Conservation (phyloP, 805 yeast species). For the Suhomyces xylopsoci region DNA sequence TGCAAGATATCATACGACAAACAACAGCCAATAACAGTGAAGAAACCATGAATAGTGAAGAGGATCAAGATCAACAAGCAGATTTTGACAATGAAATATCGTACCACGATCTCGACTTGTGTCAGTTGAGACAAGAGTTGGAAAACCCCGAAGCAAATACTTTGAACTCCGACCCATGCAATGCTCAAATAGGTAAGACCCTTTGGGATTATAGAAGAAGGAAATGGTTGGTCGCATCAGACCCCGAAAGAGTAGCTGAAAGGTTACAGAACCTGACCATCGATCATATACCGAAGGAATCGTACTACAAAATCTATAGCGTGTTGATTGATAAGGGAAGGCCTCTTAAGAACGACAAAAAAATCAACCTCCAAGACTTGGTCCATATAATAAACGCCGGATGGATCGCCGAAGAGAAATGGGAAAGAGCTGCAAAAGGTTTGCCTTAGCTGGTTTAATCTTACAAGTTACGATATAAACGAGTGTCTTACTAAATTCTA, state of each 20-base stretch:
- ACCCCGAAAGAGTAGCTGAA: conserved; percentile 20
- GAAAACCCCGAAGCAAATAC: conserved; percentile 14
- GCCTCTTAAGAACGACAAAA: conserved; percentile 52
- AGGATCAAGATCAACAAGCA: conserved; percentile 7
- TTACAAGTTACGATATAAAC: background rate
- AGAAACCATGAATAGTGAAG: conserved; percentile 7
- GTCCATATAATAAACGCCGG: conserved; percentile 74
- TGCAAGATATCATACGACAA: conserved; percentile 25
- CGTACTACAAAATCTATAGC: conserved; percentile 61
- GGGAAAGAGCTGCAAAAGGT: conserved; percentile 55
- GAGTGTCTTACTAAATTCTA: background rate
- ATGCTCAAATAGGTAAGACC: conserved; percentile 44
- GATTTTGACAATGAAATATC: conserved; percentile 13
- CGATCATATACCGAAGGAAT: conserved; percentile 44
- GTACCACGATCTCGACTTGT: conserved; percentile 25
- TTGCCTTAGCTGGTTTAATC: conserved; percentile 18
- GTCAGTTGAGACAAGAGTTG: conserved; percentile 26
- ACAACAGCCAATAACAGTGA: conserved; percentile 10
- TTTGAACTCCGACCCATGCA: background rate
- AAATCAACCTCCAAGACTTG: conserved; percentile 73
- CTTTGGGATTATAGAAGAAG: conserved; percentile 70
- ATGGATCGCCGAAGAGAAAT: conserved; percentile 76
- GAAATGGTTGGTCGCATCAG: conserved; percentile 56
- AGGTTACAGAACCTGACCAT: conserved; percentile 16
- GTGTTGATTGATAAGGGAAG: conserved; percentile 68